Evolutionary conservation across 352 stramenopile species (phyloP).

Genomic region (Pythium oligandrum): DNA sequence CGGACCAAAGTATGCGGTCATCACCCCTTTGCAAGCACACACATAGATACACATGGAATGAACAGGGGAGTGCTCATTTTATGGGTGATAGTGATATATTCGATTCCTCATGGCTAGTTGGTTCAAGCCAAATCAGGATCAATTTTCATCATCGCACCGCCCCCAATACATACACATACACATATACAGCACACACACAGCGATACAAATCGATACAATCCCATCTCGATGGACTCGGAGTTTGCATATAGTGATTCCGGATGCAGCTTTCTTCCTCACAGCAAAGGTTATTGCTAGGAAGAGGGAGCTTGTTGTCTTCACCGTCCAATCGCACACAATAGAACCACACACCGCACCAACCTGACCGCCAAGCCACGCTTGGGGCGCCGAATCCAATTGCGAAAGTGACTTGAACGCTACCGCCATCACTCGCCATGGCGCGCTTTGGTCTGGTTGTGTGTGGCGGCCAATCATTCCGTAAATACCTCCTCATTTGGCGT

Average conservation of each 20-base stretch:
- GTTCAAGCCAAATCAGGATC: slow-evolving; percentile 85
- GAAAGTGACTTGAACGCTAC: no score
- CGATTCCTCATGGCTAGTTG: slow-evolving; percentile 89
- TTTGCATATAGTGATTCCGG: slow-evolving; percentile 89
- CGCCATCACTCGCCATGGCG: no score
- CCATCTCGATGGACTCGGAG: slow-evolving; percentile 54
- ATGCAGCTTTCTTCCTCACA: slow-evolving; percentile 72
- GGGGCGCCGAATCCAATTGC: no score
- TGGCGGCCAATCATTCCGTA: slow-evolving; percentile 19
- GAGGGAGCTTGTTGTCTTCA: slow-evolving; percentile 88
- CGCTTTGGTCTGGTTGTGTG: slow-evolving; percentile 3
- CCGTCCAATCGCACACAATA: slow-evolving; percentile 27
- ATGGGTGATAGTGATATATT: slow-evolving; percentile 93
- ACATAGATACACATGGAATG: slow-evolving; percentile 16
- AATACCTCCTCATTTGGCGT: slow-evolving; percentile 12
- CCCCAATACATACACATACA: slow-evolving; percentile 19
- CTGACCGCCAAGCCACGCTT: no score
- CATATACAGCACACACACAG: slow-evolving; percentile 14
- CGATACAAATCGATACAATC: slow-evolving; percentile 21
- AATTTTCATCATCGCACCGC: slow-evolving; percentile 82
- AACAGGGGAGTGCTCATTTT: slow-evolving; percentile 78
- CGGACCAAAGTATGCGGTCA: slow-evolving; percentile 89
- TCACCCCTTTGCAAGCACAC: slow-evolving; percentile 41
- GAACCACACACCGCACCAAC: no score
- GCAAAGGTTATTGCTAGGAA: slow-evolving; percentile 62